Evolutionary conservation across 306 rosid genomes (phyloP), one percentile per base, ranked within the genome.

Genomic region (Trifolium subterraneum): DNA sequence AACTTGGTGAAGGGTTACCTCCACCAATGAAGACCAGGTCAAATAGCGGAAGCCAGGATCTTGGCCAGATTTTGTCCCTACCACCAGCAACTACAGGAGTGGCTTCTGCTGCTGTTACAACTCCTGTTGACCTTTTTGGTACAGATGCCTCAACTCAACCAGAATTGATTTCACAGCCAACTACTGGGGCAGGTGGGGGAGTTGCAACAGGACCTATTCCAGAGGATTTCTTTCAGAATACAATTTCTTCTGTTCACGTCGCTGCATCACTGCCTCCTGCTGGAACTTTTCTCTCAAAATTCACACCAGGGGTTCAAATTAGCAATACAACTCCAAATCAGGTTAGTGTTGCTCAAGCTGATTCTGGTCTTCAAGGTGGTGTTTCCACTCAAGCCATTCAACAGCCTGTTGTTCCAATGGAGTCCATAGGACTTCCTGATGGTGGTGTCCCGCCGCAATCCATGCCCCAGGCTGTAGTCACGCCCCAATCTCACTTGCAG

Each of bases 161-260:
- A 74, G 85, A 78, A 72, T n/a, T 84, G 22, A 78, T 66, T 52
- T 86, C 86, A 52, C 97, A 82, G 79, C 84, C 88, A 31, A 71
- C 85, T 71, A 72, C 85, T 36, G 75, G 73, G 70, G 66, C 36
- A 35, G 88, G 90, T 68, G 75, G 74, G 73, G 96, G 90, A 74
- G 81, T 60, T 74, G 78, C 86, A 29, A 85, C 86, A 74, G 83
- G 85, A 63, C 98, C 98, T 73, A 93, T 93, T 83, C 97, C 98
- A 2, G 98, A 93, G 88, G 97, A 93, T 89, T 93, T 93, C 78
- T 93, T 93, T 82, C 96, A 93, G 84, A 81, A 93, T 82, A 93
- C 98, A 11, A 84, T 91, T 76, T 90, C 97, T 47, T 91, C 98
- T 73, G 9, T 93, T 25, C 90, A 91, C 72, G 93, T 91, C 61